phyloP scores from a whole-genome alignment of 352 stramenopile species.

The Phytophthora vignae region DNA sequence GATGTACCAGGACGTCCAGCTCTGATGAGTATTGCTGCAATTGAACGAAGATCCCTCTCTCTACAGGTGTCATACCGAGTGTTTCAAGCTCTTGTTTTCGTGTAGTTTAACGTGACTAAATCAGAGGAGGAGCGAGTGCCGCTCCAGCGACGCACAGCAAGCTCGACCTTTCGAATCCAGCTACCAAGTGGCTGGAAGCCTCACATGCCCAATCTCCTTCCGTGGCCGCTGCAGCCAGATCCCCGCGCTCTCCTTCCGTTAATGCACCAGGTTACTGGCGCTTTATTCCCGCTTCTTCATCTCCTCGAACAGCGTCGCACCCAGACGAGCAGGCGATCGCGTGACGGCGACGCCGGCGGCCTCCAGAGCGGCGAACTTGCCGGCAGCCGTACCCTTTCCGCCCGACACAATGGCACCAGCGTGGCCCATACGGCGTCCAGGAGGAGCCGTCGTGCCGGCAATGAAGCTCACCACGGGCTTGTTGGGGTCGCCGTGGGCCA shows the following conservation, averaged over 20 bases:
- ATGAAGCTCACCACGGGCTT: slow-evolving; percentile 99
- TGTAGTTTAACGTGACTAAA: slow-evolving; percentile 49
- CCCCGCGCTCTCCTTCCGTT: slow-evolving; percentile 19
- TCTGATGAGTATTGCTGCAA: no score
- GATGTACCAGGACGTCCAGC: slow-evolving; percentile 76
- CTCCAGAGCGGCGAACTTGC: slow-evolving; percentile 98
- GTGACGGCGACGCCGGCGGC: slow-evolving; percentile 96
- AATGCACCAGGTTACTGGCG: slow-evolving; percentile 5
- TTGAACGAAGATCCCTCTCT: no score
- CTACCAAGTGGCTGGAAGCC: slow-evolving; percentile 39
- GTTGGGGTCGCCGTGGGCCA: slow-evolving; percentile 96
- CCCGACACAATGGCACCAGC: slow-evolving; percentile 99
- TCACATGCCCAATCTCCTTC: slow-evolving; percentile 1
- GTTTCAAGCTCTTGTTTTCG: slow-evolving; percentile 30
- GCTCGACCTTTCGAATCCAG: slow-evolving; percentile 28
- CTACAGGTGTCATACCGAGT: background rate
- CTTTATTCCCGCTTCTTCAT: slow-evolving; percentile 87
- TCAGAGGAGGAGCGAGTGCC: slow-evolving; percentile 6
- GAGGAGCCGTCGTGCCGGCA: slow-evolving; percentile 98
- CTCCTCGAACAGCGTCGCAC: slow-evolving; percentile 96
- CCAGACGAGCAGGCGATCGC: slow-evolving; percentile 96
- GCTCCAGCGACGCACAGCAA: slow-evolving; percentile 4
- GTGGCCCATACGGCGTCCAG: slow-evolving; percentile 98
- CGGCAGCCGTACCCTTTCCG: slow-evolving; percentile 97
- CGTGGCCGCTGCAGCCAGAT: slow-evolving; percentile 1